phyloP scores from a whole-genome alignment of 148 eudicot species.

The Rhododendron molle region DNA sequence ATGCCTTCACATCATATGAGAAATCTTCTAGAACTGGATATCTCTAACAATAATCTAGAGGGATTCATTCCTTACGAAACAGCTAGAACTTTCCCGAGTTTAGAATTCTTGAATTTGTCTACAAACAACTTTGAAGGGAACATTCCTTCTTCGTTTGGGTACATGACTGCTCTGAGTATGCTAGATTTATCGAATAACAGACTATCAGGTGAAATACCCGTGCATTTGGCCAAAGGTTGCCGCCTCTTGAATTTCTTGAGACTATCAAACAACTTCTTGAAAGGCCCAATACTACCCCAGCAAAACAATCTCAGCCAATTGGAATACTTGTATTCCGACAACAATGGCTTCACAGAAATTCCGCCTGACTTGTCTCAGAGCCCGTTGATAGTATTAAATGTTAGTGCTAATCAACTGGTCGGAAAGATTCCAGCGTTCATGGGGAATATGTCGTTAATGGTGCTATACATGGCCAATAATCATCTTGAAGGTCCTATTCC shows the following conservation, averaged over 20 bases:
- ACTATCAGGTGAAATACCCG: slow-evolving; percentile 9
- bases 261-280: slow-evolving; percentile 10
- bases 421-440: neutral
- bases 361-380: neutral
- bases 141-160: slow-evolving; percentile 6
- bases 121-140: slow-evolving; percentile 3
- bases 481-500: slow-evolving; percentile 2
- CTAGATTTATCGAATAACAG: slow-evolving; percentile 12
- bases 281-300: slow-evolving; percentile 7
- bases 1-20: neutral
- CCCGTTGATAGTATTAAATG: neutral
- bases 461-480: neutral
- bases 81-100: neutral
- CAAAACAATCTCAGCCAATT: neutral
- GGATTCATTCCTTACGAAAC: neutral
- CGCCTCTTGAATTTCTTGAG: neutral
- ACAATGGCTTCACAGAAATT: neutral
- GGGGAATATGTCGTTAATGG: neutral
- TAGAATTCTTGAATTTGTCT: neutral
- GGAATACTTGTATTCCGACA: neutral
- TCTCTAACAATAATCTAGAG: neutral
- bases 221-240: neutral
- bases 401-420: neutral
- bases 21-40: neutral
- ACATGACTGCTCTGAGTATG: neutral